Percentiles rank a stretch among this genome's conserved stretches.
phyloP scores from a whole-genome alignment of 441 rosid species.

The Bruguiera hainesii region DNA sequence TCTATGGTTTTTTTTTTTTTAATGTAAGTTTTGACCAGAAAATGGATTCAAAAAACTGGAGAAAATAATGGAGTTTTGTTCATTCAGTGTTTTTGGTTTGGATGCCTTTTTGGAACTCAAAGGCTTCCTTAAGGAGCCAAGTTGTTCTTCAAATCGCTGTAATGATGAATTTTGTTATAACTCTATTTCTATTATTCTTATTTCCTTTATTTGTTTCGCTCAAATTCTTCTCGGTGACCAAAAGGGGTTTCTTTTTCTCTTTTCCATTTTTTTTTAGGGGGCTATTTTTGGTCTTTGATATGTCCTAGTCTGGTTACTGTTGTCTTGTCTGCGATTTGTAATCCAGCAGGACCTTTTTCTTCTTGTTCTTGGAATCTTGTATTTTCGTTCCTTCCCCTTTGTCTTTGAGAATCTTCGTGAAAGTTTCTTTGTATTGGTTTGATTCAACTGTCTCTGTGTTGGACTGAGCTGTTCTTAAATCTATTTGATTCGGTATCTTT shows the following conservation, averaged over 20 bases:
- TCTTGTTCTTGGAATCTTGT: conserved; percentile 41
- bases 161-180: too few species aligned
- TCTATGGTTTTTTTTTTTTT: neutral
- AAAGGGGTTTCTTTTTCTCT: too few species aligned
- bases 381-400: neutral
- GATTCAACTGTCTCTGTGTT: neutral
- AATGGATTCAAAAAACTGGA: neutral
- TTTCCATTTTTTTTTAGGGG: too few species aligned
- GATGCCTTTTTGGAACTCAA: neutral
- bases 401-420: neutral
- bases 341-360: conserved; percentile 19
- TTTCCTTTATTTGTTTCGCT: too few species aligned
- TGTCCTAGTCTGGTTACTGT: conserved; percentile 13
- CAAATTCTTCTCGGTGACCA: too few species aligned
- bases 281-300: too few species aligned
- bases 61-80: conserved; percentile 2
- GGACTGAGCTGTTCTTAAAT: neutral
- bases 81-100: neutral
- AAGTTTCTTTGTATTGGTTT: neutral
- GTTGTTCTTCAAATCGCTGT: too few species aligned
- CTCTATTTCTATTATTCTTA: too few species aligned
- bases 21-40: neutral
- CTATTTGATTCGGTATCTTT: neutral
- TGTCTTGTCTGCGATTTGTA: conserved; percentile 21
- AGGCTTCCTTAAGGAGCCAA: too few species aligned